Evolutionary conservation across 257 asterid species (phyloP), one percentile per base, ranked within the genome.

Genomic region (Solanum clarkiae): DNA sequence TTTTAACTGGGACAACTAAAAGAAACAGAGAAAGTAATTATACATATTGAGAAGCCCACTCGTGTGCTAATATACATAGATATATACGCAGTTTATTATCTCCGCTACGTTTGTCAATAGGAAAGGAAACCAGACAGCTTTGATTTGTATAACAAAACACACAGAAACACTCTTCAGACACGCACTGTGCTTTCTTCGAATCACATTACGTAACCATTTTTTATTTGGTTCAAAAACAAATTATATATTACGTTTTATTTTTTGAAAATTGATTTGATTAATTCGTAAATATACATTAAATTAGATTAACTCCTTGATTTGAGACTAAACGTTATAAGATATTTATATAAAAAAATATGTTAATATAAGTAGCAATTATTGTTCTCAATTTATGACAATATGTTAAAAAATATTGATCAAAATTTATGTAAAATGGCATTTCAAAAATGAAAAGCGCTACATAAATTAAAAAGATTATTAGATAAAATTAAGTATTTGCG

Each of bases 101-200:
- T 3, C 22, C 81, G 15, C 11, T 74, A 7, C 24, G 81, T 49
- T 49, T 51, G 62, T 13, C 4, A 24, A 24, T 49, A 40, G 49
- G 62, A 62, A 45, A 80, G 85, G 84, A 71, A 69, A 84, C 87
- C 82, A 44, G 80, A 80, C 85, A 84, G 80, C 84, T 57, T 59
- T 77, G 5, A 74, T 75, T 75, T 49, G 60, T 75, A 66, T 29
- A 75, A 44, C 44, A 75, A 42, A 75, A 77, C 42, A 51, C 63
- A 77, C 22, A 51, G 22, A 51, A 77, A 51, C 45, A 77, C 62
- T 15, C 45, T 51, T 0, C 42, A 75, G 45, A 49, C 45, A 49
- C 82, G 9, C 62, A 75, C 82, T 14, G 9, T 51, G 60, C 45
- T 49, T 75, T 75, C 20, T 72, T 45, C 59, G 59, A 45, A 36